phyloP scores from a whole-genome alignment of 805 yeast genomes.

The Zygosaccharomyces lentus region DNA sequence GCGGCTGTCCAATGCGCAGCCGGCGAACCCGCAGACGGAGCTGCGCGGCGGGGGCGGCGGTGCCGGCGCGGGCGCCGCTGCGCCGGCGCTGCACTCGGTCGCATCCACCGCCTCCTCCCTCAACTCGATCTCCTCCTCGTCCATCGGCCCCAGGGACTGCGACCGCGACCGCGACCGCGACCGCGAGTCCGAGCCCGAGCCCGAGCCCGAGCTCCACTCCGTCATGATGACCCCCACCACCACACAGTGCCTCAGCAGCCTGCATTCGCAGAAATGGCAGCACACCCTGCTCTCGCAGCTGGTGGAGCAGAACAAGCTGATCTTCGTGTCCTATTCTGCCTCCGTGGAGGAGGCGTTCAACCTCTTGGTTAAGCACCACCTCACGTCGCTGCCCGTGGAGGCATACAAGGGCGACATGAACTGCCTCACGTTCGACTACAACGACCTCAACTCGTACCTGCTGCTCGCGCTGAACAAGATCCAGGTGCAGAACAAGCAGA shows the following conservation, averaged over 20 bases:
- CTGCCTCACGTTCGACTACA: conserved; percentile 85
- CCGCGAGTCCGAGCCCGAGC: too few relatives aligned
- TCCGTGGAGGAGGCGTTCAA: conserved; percentile 90
- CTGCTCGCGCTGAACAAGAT: conserved; percentile 77
- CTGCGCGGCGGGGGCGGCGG: conserved; percentile 2
- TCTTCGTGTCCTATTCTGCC: conserved; percentile 58
- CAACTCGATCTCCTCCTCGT: conserved; percentile 27
- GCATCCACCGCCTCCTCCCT: conserved; percentile 52
- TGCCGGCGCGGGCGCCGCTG: background rate
- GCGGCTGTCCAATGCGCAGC: conserved; percentile 6
- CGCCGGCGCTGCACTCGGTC: conserved; percentile 54
- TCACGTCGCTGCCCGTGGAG: conserved; percentile 84
- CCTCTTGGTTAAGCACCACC: conserved; percentile 60
- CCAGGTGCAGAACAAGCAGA: conserved; percentile 34
- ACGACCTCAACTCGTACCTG: conserved; percentile 83
- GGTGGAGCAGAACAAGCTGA: conserved; percentile 72
- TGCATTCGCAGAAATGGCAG: conserved; percentile 53
- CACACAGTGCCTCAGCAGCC: conserved; percentile 19
- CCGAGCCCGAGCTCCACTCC: conserved; percentile 7
- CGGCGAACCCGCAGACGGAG: conserved; percentile 6
- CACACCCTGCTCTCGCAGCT: conserved; percentile 67
- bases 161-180: too few relatives aligned
- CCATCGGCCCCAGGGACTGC: too few relatives aligned
- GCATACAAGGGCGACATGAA: conserved; percentile 51
- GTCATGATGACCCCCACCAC: conserved; percentile 18